phyloP scores from a whole-genome alignment of 2,329 filamentous ascomycete species.

The Aspergillus sp. region DNA sequence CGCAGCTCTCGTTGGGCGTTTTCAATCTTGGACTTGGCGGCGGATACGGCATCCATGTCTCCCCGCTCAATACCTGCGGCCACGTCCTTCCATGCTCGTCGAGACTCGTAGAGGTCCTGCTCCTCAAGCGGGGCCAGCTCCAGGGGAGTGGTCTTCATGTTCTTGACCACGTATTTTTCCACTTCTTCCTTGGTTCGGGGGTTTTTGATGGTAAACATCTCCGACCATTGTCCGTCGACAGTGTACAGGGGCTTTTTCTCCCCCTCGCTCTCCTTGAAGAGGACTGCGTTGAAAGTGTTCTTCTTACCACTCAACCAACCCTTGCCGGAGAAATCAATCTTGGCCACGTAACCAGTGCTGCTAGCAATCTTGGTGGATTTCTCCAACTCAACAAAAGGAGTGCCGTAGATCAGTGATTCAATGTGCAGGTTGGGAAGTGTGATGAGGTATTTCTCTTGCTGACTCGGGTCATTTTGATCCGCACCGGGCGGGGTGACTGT shows the following conservation, averaged over 20 bases:
- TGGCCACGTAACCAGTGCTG: constrained; percentile 78
- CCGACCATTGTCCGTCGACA: constrained; percentile 87
- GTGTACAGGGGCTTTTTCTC: constrained; percentile 67
- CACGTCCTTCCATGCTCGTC: constrained; percentile 83
- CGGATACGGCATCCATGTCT: constrained; percentile 74
- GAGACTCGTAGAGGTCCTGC: constrained; percentile 82
- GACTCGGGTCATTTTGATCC: constrained; percentile 36
- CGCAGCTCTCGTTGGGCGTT: constrained; percentile 77
- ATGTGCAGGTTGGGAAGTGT: constrained; percentile 89
- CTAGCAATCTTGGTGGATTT: constrained; percentile 79
- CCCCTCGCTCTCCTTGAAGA: constrained; percentile 67
- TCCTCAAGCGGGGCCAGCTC: constrained; percentile 66
- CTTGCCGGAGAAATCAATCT: constrained; percentile 88
- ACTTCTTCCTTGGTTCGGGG: constrained; percentile 51
- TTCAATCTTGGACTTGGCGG: constrained; percentile 85
- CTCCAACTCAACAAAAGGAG: constrained; percentile 86
- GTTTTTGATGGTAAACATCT: constrained; percentile 72
- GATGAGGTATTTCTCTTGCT: constrained; percentile 73
- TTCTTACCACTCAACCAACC: constrained; percentile 96
- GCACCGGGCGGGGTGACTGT: constrained; percentile 58
- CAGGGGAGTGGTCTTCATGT: constrained; percentile 60
- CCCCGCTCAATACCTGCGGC: constrained; percentile 73
- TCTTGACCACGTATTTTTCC: constrained; percentile 58
- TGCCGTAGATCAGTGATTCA: constrained; percentile 72
- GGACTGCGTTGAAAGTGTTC: constrained; percentile 74